Base-by-base conservation (phyloP, 2,329 filamentous ascomycete species). In the Raffaelea ambrosiae region DNA sequence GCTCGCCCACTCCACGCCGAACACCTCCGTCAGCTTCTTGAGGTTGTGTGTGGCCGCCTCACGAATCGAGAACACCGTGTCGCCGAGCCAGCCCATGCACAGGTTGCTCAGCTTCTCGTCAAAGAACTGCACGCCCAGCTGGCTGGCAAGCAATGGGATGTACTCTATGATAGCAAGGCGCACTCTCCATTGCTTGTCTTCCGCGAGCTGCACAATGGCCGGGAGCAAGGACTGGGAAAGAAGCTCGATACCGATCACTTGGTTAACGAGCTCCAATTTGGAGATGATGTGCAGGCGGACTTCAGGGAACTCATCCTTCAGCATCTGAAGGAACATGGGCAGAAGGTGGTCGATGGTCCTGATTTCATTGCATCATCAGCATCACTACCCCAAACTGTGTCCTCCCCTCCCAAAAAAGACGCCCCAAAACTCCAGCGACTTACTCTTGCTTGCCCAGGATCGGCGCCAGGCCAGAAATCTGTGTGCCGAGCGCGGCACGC, bases 121-220 rank as follows among this genome's bases (percentile, higher is more conserved):
- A 62, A 98, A 98, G 75, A 98, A 98, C 63, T 94, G 83, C 46
- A 97, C 90, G 43, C 93, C 93, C 13, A 98, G 79, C 66, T 98
- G 93, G 61, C 88, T 93, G 47, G 93, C 93, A 51, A 98, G 81
- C 49, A 98, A 78, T 26, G 93, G 93, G 59, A 98, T 96, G 70
- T 98, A 97, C 77, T 98, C 91, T 66, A 98, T 98, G 64, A 98
- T 98, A 51, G 93, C 93, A 56, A 98, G 77, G 57, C 93, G 86
- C 51, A 98, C 93, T 61, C 93, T 84, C 93, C 93, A 98, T 73
- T 97, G 90, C 77, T 98, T 98, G 69, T 98, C 93, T 69, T 97
- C 93, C 48, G 93, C 93, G 58, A 98, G 77, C 66, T 97, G 90
- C 31, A 97, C 89, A 61, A 98, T 98, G 40, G 93, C 93, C 13